Conservation (phyloP, 495 filamentous ascomycete genomes). For the Diplogelasinospora grovesii region DNA sequence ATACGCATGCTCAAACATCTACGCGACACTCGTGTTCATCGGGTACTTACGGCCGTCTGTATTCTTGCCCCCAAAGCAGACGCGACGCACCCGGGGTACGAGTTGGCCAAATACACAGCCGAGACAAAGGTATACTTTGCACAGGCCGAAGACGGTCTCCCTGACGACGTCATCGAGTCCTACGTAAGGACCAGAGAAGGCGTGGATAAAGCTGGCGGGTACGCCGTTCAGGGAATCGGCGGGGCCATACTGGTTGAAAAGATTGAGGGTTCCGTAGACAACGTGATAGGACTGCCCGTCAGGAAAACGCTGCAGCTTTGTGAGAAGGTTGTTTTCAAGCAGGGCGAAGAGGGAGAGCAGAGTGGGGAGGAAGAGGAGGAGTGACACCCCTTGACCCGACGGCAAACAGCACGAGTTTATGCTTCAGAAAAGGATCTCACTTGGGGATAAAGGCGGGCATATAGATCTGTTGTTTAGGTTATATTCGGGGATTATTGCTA, state of each 20-base stretch:
- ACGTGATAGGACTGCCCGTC: constrained; percentile 91
- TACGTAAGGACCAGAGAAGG: constrained; percentile 93
- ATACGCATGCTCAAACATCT: constrained; percentile 72
- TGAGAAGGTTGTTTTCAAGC: constrained; percentile 66
- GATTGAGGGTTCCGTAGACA: constrained; percentile 86
- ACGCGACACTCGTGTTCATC: constrained; percentile 65
- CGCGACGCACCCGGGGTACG: constrained; percentile 75
- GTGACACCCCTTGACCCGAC: too few relatives aligned
- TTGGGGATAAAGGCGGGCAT: too few relatives aligned
- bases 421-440: too few relatives aligned
- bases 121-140: constrained; percentile 79
- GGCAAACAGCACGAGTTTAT: too few relatives aligned
- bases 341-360: constrained; percentile 37
- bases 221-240: constrained; percentile 88
- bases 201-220: constrained; percentile 92
- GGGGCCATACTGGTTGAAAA: constrained; percentile 71
- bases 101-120: constrained; percentile 70
- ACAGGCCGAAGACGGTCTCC: constrained; percentile 68
- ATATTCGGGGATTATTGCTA: too few relatives aligned
- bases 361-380: constrained; percentile 23
- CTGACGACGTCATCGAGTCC: constrained; percentile 55
- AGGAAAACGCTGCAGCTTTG: constrained; percentile 73
- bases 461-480: background rate
- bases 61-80: constrained; percentile 73
- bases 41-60: constrained; percentile 74